phyloP scores from a whole-genome alignment of 257 asterid species.

The Eustoma russellianum region DNA sequence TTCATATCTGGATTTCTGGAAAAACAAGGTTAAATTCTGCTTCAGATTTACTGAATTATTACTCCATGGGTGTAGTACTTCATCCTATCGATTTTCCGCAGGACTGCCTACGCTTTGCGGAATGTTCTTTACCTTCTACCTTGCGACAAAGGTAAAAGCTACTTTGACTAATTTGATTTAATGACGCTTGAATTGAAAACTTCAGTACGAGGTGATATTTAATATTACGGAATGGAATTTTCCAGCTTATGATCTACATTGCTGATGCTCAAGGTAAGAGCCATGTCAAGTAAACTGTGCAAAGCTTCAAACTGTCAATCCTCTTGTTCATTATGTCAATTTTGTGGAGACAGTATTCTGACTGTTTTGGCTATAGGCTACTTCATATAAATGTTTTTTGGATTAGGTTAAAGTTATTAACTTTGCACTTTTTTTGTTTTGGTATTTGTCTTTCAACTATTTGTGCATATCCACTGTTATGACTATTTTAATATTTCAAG shows the following conservation, averaged over 20 bases:
- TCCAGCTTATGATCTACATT: conserved; percentile 91
- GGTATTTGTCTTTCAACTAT: too few relatives aligned
- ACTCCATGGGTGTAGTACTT: too few relatives aligned
- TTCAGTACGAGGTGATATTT: neutral
- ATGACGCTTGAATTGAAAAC: too few relatives aligned
- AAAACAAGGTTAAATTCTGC: conserved; percentile 44
- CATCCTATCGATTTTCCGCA: conserved; percentile 18
- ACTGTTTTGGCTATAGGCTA: too few relatives aligned
- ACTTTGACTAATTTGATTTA: conserved; percentile 1
- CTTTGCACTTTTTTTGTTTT: too few relatives aligned
- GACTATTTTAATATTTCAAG: too few relatives aligned
- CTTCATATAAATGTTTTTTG: too few relatives aligned
- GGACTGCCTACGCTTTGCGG: conserved; percentile 65
- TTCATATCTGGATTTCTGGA: conserved; percentile 60
- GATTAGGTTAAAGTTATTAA: too few relatives aligned
- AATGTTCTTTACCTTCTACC: conserved; percentile 62
- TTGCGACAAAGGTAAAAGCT: conserved; percentile 77
- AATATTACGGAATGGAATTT: conserved; percentile 9
- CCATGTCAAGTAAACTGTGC: conserved; percentile 29
- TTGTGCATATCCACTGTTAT: too few relatives aligned
- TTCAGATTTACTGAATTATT: neutral
- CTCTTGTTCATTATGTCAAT: too few relatives aligned
- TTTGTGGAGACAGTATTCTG: too few relatives aligned
- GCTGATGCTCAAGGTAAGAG: conserved; percentile 61
- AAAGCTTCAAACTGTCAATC: conserved; percentile 5